A percentile compares a stretch with the other conserved stretches of the same genome.
phyloP scores from a whole-genome alignment of 1,284 basidiomycete species.

The Fomitopsis palustris region DNA sequence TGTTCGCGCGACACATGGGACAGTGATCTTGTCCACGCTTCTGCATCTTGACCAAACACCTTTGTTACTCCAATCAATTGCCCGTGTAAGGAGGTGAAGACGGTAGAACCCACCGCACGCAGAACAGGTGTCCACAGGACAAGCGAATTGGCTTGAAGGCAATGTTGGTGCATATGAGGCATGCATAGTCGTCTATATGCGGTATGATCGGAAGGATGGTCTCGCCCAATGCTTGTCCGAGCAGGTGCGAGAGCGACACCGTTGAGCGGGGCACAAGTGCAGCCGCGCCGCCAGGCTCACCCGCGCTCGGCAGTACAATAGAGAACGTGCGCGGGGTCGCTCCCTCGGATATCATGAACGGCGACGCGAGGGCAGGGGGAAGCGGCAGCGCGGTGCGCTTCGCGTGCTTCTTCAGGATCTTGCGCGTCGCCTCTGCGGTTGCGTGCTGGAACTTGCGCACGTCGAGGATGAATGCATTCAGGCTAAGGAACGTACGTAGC shows the following conservation, averaged over 20 bases:
- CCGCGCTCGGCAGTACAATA: slow-evolving; percentile 5
- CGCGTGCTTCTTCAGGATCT: slow-evolving; percentile 93
- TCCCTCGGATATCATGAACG: slow-evolving; percentile 7
- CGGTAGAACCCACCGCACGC: slow-evolving; percentile 53
- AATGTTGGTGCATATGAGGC: slow-evolving; percentile 77
- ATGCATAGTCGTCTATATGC: slow-evolving; percentile 75
- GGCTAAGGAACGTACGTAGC: slow-evolving; percentile 75
- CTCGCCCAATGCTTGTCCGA: slow-evolving; percentile 85
- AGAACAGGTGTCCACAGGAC: slow-evolving; percentile 87
- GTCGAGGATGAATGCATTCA: slow-evolving; percentile 83
- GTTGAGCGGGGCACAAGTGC: slow-evolving; percentile 18
- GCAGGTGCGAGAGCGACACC: slow-evolving; percentile 68
- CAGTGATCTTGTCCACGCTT: slow-evolving; percentile 77
- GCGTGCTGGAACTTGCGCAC: slow-evolving; percentile 88
- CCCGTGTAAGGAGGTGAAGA: neutral
- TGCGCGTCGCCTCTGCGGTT: slow-evolving; percentile 85
- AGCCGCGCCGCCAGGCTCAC: slow-evolving; percentile 6
- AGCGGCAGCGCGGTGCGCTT: slow-evolving; percentile 77
- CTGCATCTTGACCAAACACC: slow-evolving; percentile 94
- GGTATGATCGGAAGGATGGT: slow-evolving; percentile 84
- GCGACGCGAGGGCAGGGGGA: slow-evolving; percentile 29
- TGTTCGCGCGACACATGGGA: slow-evolving; percentile 81
- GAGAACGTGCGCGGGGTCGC: slow-evolving; percentile 7
- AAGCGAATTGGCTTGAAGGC: slow-evolving; percentile 90
- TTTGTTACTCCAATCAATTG: slow-evolving; percentile 14